These are phyloP conservation scores for Diplodia intermedia DNA, from an alignment of 2,329 filamentous ascomycete species.

Conservation along the genomic window DNA sequence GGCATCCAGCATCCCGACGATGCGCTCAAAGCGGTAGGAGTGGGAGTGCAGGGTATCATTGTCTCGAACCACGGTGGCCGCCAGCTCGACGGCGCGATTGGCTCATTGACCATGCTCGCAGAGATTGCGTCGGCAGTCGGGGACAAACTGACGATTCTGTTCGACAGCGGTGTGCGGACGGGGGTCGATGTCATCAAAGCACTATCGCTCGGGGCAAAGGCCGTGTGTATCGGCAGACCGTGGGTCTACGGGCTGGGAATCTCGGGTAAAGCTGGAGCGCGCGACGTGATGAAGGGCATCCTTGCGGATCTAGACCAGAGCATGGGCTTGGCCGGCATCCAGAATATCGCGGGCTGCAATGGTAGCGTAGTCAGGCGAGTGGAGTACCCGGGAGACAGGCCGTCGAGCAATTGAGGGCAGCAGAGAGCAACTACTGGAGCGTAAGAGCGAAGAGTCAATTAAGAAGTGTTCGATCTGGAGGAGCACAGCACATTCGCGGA, in stretches of 20 bases:
- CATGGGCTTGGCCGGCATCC: conserved; percentile 40
- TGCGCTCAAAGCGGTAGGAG: conserved; percentile 53
- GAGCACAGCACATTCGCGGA: background rate
- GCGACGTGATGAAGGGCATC: conserved; percentile 40
- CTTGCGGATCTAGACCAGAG: conserved; percentile 39
- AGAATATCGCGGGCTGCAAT: conserved; percentile 34
- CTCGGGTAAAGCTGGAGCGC: conserved; percentile 62
- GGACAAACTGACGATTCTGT: conserved; percentile 50
- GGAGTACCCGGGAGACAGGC: conserved; percentile 25
- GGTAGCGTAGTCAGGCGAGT: conserved; percentile 18
- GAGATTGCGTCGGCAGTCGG: conserved; percentile 61
- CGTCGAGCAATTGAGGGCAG: conserved; percentile 9
- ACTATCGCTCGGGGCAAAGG: conserved; percentile 62
- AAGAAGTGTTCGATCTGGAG: background rate
- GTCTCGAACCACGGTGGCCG: conserved; percentile 62
- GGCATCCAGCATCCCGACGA: conserved; percentile 62
- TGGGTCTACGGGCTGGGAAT: conserved; percentile 65
- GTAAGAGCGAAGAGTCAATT: background rate
- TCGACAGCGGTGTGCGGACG: conserved; percentile 59
- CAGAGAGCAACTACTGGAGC: background rate
- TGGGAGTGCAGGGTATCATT: conserved; percentile 58
- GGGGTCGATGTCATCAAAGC: conserved; percentile 61
- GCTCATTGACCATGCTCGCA: conserved; percentile 61
- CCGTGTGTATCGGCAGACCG: conserved; percentile 64
- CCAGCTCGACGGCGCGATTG: conserved; percentile 60